Base-by-base conservation (phyloP, 2,329 filamentous ascomycete species). In the Cercospora sp. region DNA sequence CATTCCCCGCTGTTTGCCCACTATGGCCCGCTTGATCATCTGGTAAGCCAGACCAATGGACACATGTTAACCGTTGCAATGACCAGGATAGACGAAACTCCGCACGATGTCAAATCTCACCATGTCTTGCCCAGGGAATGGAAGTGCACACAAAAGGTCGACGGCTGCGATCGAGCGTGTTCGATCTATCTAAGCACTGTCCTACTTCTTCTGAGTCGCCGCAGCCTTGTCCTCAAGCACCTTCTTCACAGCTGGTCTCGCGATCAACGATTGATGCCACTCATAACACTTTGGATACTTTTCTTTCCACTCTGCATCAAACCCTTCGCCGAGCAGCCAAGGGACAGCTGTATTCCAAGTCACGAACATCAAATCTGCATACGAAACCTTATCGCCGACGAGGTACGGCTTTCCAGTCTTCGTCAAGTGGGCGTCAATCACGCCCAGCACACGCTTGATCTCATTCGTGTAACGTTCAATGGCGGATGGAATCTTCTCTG, bases 391-490 rank as follows among this genome's bases (percentile, higher is more conserved):
- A 37, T 79, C 77, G 12, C 81, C 82, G 0, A 83, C 80, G n/a
- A 84, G 74, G 68, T 78, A 83, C 45, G 79, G 71, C 21, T 76
- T 76, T 3, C 73, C 74, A 2, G 69, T 69, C 67, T 74, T 76
- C 60, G 75, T 71, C 10, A 84, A 73, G 28, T 77, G 76, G 3
- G 71, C 69, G 40, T 85, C 80, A 12, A 85, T 74, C 5, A 85
- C 83, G 8, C 78, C 78, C 5, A 79, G 74, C 13, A 85, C 78
- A 55, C 84, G 82, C 30, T 78, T 76, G 63, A 82, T 75, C 70
- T 85, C 83, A 28, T 79, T 79, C 18, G 73, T 64, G 72, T 85
- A 85, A 18, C 83, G 80, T 5, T 83, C 79, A 24, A 81, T 74
- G 5, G 82, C 83, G 16, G 78, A 80, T 0, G 74, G 77, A 21